Base-by-base conservation (phyloP, 2,329 filamentous ascomycete genomes). In the Colletotrichum camelliae region DNA sequence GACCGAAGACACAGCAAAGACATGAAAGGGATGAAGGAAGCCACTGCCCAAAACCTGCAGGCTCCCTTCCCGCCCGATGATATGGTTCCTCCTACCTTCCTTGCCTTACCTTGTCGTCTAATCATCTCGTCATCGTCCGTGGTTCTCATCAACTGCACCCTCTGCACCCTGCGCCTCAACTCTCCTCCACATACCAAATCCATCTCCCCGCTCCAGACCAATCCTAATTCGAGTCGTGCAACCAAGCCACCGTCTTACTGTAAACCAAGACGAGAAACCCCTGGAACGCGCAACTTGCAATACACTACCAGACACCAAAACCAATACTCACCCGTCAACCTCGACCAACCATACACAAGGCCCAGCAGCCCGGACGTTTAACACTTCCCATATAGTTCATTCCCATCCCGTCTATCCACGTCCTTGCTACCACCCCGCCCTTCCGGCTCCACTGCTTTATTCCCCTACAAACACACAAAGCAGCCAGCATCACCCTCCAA, bases 31-130 rank as follows among this genome's bases (percentile, higher is more conserved):
- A 72, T 29, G 33, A 60, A 13, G 35, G 43, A 39, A 70, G 67
- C 37, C 66, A 75, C 74, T 55, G 71, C 71, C 74, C 74, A 71
- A 76, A 71, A 71, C 57, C 48, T 76, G 74, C 74, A 70, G 65
- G 35, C 70, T 75, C 52, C 71, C 71, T 75, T 75, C 52, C 71
- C 71, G 69, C 73, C 73, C 62, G 70, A 60, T 58, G 58, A 75
- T 35, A 74, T 66, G 18, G 58, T 6, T 33, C 58, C 7, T 29
- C 39, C 21, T 5, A 35, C 8, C 52, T 15, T 58, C 7, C 35
- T 60, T 39, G 18, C 55, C 37, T 57, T 70, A 24, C 55, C 43
- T 31, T 37, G 27, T 21, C n/a, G 3, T 37, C 31, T 33, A 21
- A 21, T 43, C 61, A 37, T 43, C 61, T 24, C 61, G 33, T 64